Evolutionary conservation across 305 asterid species (phyloP).

Genomic region (Solanum hybrid): DNA sequence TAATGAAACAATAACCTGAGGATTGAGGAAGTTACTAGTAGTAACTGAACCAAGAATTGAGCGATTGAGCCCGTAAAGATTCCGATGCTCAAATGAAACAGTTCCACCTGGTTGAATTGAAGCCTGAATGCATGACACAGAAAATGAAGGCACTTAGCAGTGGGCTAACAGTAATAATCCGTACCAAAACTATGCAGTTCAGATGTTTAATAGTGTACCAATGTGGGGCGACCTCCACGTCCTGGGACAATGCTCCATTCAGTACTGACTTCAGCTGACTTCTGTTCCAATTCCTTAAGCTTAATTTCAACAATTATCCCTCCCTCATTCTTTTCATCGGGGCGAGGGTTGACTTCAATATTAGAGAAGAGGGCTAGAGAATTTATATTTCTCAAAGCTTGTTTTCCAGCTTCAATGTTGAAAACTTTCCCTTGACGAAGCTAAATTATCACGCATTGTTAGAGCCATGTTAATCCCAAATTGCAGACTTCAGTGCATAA

Average conservation of each 20-base stretch:
- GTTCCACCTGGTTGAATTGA: constrained; percentile 99
- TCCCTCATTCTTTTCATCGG: constrained; percentile 97
- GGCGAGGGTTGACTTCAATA: constrained; percentile 96
- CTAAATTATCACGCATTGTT: constrained; percentile 28
- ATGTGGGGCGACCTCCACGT: constrained; percentile 89
- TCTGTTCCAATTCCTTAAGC: constrained; percentile 92
- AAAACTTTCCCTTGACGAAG: constrained; percentile 83
- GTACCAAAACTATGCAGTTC: background rate
- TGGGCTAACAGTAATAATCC: background rate
- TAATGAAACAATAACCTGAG: constrained; percentile 49
- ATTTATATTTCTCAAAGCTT: constrained; percentile 84
- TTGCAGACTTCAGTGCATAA: background rate
- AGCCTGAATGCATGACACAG: constrained; percentile 52
- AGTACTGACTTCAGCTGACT: constrained; percentile 96
- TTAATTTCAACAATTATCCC: constrained; percentile 92
- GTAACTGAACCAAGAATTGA: constrained; percentile 94
- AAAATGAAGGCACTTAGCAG: constrained; percentile 11
- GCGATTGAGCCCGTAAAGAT: constrained; percentile 83
- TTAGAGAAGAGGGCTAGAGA: constrained; percentile 83
- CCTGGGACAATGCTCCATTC: constrained; percentile 99
- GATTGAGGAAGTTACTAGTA: constrained; percentile 92
- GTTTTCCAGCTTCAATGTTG: constrained; percentile 91
- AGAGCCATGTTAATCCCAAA: background rate
- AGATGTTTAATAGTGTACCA: constrained; percentile 36
- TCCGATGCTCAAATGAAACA: constrained; percentile 94